phyloP scores from a whole-genome alignment of 2,329 filamentous ascomycete species.

The Colletotrichum neosansevieriae region DNA sequence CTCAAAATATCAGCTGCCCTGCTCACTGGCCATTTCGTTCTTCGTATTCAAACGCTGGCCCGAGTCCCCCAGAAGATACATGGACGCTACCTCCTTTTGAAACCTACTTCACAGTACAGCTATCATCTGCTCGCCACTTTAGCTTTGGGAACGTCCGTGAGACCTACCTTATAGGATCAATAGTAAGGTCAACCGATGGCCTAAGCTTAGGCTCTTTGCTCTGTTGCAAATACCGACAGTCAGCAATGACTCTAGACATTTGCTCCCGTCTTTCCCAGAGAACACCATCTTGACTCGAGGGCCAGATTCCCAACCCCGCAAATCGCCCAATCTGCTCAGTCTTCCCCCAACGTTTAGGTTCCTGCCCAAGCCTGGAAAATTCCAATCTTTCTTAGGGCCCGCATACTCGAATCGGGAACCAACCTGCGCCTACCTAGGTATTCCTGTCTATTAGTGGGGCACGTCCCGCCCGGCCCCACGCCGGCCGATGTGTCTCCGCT shows the following conservation, averaged over 20 bases:
- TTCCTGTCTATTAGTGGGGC: neutral
- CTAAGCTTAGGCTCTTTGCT: slow-evolving; percentile 22
- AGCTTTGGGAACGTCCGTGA: slow-evolving; percentile 32
- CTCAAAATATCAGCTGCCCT: neutral
- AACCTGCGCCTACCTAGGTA: neutral
- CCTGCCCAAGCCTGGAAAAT: neutral
- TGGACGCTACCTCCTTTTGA: slow-evolving; percentile 4
- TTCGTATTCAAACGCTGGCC: neutral
- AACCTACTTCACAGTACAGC: slow-evolving; percentile 7
- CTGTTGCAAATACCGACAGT: slow-evolving; percentile 7
- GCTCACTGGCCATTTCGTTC: neutral
- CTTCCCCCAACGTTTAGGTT: slow-evolving; percentile 6
- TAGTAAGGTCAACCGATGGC: slow-evolving; percentile 20
- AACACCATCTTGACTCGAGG: slow-evolving; percentile 17
- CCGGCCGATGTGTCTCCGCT: slow-evolving; percentile 22
- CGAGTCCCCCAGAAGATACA: slow-evolving; percentile 1
- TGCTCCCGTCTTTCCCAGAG: neutral
- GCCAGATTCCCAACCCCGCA: slow-evolving; percentile 2
- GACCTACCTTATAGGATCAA: slow-evolving; percentile 20
- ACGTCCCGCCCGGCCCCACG: slow-evolving; percentile 15
- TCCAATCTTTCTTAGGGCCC: neutral
- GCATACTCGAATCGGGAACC: neutral
- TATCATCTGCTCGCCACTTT: slow-evolving; percentile 29
- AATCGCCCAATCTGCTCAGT: neutral
- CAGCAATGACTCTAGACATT: slow-evolving; percentile 12